Conservation (phyloP, 2,329 filamentous ascomycete species). For the Trichoderma aggressivum region DNA sequence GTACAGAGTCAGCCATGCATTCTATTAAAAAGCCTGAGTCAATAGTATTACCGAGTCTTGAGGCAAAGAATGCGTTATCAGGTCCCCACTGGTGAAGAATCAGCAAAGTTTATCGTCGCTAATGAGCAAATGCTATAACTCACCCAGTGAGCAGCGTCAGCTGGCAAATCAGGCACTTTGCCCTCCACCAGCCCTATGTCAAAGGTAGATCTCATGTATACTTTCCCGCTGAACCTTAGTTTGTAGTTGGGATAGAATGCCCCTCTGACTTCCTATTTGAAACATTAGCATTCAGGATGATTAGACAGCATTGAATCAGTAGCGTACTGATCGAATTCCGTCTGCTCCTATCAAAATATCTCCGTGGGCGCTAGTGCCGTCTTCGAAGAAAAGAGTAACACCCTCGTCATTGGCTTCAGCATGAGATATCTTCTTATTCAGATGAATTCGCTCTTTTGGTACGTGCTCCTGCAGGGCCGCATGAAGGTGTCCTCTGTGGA, state of each 20-base stretch:
- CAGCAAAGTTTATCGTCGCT: not conserved
- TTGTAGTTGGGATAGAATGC: constrained; percentile 15
- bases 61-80: constrained; percentile 27
- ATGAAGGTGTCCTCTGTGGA: constrained; percentile 48
- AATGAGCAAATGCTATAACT: not conserved
- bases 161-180: constrained; percentile 18
- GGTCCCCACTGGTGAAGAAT: constrained; percentile 21
- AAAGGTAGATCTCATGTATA: constrained; percentile 20
- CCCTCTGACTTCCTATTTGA: constrained; percentile 8
- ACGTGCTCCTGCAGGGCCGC: constrained; percentile 45
- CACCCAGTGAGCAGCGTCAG: constrained; percentile 21
- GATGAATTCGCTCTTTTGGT: constrained; percentile 39
- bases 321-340: constrained; percentile 48
- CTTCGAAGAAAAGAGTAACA: constrained; percentile 36
- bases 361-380: constrained; percentile 40
- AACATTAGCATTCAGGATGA: not conserved
- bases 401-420: constrained; percentile 30
- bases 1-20: not conserved
- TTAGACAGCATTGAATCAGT: not conserved
- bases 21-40: not conserved
- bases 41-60: constrained; percentile 32
- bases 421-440: constrained; percentile 39
- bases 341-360: constrained; percentile 51
- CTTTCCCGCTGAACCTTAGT: constrained; percentile 18
- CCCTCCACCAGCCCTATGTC: constrained; percentile 19